Conservation (phyloP, 2,329 filamentous ascomycete genomes). For the Cladosporium sp. region DNA sequence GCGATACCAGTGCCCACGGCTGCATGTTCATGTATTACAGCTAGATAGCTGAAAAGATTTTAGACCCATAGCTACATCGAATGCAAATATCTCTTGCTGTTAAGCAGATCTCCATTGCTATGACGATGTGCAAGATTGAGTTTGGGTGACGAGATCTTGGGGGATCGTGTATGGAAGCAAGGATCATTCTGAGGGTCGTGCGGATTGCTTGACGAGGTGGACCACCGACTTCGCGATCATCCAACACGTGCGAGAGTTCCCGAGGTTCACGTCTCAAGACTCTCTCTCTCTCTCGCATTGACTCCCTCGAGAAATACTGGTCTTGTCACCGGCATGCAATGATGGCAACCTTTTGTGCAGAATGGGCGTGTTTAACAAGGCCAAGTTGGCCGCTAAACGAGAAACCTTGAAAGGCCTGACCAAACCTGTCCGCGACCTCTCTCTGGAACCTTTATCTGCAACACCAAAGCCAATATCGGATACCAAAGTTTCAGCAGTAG, state of each 20-base stretch:
- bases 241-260: too few relatives aligned
- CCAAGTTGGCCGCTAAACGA: conserved; percentile 7
- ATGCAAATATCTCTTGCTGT: background rate
- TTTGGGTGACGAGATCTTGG: background rate
- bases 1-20: conserved; percentile 51
- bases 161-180: background rate
- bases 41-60: too few relatives aligned
- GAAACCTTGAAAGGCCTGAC: background rate
- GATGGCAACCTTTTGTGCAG: background rate
- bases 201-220: background rate
- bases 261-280: too few relatives aligned
- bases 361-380: conserved; percentile 9
- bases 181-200: background rate
- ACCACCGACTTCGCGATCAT: background rate
- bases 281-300: too few relatives aligned
- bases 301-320: too few relatives aligned
- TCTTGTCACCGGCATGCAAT: conserved; percentile 1
- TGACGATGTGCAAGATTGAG: conserved; percentile 11
- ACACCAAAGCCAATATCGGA: background rate
- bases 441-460: background rate
- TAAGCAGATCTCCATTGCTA: background rate
- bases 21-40: conserved; percentile 30
- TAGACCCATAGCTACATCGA: too few relatives aligned
- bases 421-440: background rate
- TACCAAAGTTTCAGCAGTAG: background rate